phyloP scores from a whole-genome alignment of 306 rosid genomes.

The Macrotyloma uniflorum region DNA sequence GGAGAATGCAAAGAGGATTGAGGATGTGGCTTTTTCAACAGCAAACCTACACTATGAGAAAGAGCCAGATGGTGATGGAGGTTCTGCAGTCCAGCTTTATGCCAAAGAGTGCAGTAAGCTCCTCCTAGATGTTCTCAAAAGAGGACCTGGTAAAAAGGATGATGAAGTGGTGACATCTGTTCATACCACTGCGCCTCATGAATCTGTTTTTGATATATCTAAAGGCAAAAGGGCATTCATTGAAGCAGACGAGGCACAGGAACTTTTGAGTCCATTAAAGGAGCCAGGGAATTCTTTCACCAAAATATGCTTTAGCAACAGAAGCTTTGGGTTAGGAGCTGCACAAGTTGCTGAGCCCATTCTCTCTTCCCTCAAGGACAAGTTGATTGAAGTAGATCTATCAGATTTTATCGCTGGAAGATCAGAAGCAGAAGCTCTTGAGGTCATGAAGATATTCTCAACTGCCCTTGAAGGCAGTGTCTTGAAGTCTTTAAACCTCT shows the following conservation, averaged over 20 bases:
- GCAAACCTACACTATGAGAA: constrained; percentile 71
- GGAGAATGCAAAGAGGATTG: constrained; percentile 78
- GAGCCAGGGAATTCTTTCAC: constrained; percentile 76
- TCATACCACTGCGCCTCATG: constrained; percentile 34
- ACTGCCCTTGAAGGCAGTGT: constrained; percentile 69
- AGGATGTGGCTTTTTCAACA: constrained; percentile 71
- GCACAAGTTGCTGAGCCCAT: constrained; percentile 74
- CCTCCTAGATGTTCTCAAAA: constrained; percentile 82
- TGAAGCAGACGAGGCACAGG: constrained; percentile 78
- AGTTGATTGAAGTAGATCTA: constrained; percentile 78
- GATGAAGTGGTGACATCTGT: constrained; percentile 42
- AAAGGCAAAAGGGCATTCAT: constrained; percentile 74
- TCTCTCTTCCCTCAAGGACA: constrained; percentile 67
- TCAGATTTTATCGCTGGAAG: constrained; percentile 91
- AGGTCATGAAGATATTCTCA: constrained; percentile 80
- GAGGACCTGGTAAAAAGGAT: constrained; percentile 50
- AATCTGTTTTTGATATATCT: constrained; percentile 78
- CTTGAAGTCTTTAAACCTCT: constrained; percentile 74
- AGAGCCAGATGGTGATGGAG: constrained; percentile 97
- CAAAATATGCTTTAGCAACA: constrained; percentile 93
- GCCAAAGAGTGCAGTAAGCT: constrained; percentile 92
- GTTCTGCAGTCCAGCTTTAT: constrained; percentile 96
- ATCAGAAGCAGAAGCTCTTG: constrained; percentile 80
- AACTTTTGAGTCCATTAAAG: constrained; percentile 71
- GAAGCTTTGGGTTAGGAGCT: constrained; percentile 78